Evolutionary conservation across 495 filamentous ascomycete genomes (phyloP).

Genomic region (Mytilinidion resinicola): DNA sequence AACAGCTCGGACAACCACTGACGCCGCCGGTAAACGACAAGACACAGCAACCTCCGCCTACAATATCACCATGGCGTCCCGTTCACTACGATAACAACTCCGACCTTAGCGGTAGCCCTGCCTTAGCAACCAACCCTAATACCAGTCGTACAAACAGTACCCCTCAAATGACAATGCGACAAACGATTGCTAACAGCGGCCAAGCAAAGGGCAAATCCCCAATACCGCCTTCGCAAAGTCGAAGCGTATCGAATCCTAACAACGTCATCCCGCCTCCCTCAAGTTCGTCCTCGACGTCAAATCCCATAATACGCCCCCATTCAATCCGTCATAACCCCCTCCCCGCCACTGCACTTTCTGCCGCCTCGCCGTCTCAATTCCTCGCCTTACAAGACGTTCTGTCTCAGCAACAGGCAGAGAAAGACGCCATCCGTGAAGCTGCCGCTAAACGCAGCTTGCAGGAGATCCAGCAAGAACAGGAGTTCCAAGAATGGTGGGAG

Average conservation of each 20-base stretch:
- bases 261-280: slow-evolving; percentile 12
- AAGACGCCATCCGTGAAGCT: slow-evolving; percentile 75
- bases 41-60: slow-evolving; percentile 37
- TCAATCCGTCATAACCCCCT: slow-evolving; percentile 46
- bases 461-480: slow-evolving; percentile 94
- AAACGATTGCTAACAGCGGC: slow-evolving; percentile 52
- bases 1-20: slow-evolving; percentile 43
- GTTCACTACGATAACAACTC: slow-evolving; percentile 25
- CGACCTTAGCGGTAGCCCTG: slow-evolving; percentile 15
- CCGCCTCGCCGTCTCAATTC: slow-evolving; percentile 52
- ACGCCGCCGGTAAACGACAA: slow-evolving; percentile 31
- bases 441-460: slow-evolving; percentile 75
- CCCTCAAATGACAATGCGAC: slow-evolving; percentile 55
- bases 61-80: slow-evolving; percentile 67
- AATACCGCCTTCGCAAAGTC: slow-evolving; percentile 10
- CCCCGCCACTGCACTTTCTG: slow-evolving; percentile 28
- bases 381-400: slow-evolving; percentile 84
- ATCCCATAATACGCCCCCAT: slow-evolving; percentile 37
- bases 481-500: slow-evolving; percentile 98
- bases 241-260: slow-evolving; percentile 17
- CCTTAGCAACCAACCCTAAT: slow-evolving; percentile 6
- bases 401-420: slow-evolving; percentile 75
- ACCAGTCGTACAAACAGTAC: slow-evolving; percentile 32
- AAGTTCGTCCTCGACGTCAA: slow-evolving; percentile 22
- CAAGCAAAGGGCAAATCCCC: slow-evolving; percentile 26